phyloP scores from a whole-genome alignment of 1,139 yeast genomes.

The Candida sanyaensis region DNA sequence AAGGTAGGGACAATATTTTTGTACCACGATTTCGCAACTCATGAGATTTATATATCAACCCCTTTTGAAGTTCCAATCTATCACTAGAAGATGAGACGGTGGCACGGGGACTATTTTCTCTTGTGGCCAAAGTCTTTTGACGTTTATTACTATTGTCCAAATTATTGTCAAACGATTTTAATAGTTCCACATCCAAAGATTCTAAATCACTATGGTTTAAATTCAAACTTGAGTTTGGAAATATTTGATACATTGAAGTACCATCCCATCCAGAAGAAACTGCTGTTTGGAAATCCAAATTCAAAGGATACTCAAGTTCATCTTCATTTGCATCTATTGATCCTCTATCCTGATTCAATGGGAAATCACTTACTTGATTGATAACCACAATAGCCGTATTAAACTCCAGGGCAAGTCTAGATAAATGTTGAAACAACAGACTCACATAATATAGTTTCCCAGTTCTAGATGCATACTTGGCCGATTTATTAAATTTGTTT shows the following conservation, averaged over 20 bases:
- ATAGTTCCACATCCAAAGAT: slow-evolving; percentile 14
- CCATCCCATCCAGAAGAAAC: slow-evolving; percentile 76
- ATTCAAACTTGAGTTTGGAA: slow-evolving; percentile 6
- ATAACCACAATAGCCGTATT: slow-evolving; percentile 68
- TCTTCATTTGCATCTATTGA: slow-evolving; percentile 16
- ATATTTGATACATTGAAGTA: slow-evolving; percentile 9
- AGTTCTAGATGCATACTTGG: slow-evolving; percentile 28
- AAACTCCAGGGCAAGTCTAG: slow-evolving; percentile 48
- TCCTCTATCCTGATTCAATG: slow-evolving; percentile 18
- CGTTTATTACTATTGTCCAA: slow-evolving; percentile 8
- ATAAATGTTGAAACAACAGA: slow-evolving; percentile 49
- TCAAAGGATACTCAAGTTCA: slow-evolving; percentile 34
- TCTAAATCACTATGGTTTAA: slow-evolving; percentile 14
- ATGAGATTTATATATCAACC: slow-evolving; percentile 18
- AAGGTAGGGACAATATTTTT: slow-evolving; percentile 37
- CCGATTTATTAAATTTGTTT: slow-evolving; percentile 28
- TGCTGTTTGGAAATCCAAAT: slow-evolving; percentile 69
- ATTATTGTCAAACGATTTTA: slow-evolving; percentile 11
- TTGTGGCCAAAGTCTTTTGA: slow-evolving; percentile 5
- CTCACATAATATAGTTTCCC: slow-evolving; percentile 46
- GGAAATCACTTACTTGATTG: slow-evolving; percentile 76
- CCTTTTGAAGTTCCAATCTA: slow-evolving; percentile 12
- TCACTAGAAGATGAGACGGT: background rate
- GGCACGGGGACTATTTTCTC: background rate
- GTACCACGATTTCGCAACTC: slow-evolving; percentile 17